Base-by-base conservation (phyloP, 495 filamentous ascomycete genomes). In the Parachaetomium inaequale region DNA sequence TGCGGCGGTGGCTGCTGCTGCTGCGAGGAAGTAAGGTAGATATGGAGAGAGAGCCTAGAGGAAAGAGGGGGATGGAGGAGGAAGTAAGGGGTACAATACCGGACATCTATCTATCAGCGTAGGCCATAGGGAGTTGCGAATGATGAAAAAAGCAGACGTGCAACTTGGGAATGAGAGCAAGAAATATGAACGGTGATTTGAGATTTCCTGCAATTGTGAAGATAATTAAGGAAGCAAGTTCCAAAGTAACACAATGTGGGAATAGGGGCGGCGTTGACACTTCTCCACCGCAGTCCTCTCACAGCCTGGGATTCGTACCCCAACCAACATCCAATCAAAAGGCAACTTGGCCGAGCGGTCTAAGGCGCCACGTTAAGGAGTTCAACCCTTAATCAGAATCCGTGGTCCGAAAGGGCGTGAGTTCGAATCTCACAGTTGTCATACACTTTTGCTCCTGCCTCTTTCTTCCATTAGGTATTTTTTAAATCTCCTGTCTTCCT, bases 1-100 rank as follows among this genome's bases (percentile, higher is more conserved):
- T 1, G 23, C 64, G 15, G 77, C 74, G 47, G 77, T 69, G 1
- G 46, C 12, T 29, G 46, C 47, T 51, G 51, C 49, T 40, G 55
- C n/a, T 21, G 29, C 55, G n/a, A 15, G n/a, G 42, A 46, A 46
- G 7, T 46, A 23, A 11, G n/a, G 42, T 17, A 17, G 2, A 23
- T 15, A 10, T 46, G 1, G n/a, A 23, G 42, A 5, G 0, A 42
- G 42, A 10, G n/a, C 4, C 4, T 40, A 3, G 36, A 15, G 36
- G 36, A 17, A 15, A 15, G 36, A 15, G 36, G 36, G 36, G 36
- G 36, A 15, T 15, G 4, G 43, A 7, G 43, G 8, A 8, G 31
- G 31, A 8, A n/a, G n/a, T n/a, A n/a, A n/a, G n/a, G n/a, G n/a
- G n/a, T n/a, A n/a, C n/a, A n/a, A n/a, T n/a, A n/a, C n/a, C n/a